A percentile compares a stretch with the other conserved stretches of the same genome.
phyloP scores from a whole-genome alignment of 2,329 filamentous ascomycete genomes.

The Talaromyces sp. region DNA sequence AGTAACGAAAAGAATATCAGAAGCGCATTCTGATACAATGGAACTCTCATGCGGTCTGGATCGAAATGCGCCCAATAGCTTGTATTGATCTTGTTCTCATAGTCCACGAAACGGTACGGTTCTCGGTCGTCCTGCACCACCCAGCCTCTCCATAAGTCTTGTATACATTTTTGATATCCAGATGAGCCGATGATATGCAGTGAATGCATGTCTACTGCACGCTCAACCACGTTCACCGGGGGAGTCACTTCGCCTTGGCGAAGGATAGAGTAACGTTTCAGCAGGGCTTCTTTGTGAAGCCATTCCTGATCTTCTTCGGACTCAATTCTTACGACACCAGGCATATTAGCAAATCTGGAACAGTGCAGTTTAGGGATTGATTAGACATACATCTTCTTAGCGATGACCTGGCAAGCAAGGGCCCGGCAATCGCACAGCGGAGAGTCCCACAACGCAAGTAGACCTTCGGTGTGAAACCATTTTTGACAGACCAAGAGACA shows the following conservation, averaged over 20 bases:
- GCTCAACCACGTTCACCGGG: constrained; percentile 85
- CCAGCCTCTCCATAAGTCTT: constrained; percentile 92
- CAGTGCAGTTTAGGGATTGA: neutral
- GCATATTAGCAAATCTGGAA: constrained; percentile 11
- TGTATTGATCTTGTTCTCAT: constrained; percentile 74
- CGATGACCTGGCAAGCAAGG: constrained; percentile 82
- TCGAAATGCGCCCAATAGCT: constrained; percentile 79
- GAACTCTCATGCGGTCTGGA: constrained; percentile 89
- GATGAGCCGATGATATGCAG: constrained; percentile 83
- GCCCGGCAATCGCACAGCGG: constrained; percentile 76
- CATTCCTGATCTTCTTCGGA: constrained; percentile 72
- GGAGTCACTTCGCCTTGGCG: constrained; percentile 66
- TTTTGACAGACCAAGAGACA: constrained; percentile 70
- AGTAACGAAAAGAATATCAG: constrained; percentile 80
- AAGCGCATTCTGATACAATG: constrained; percentile 85
- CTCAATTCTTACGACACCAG: constrained; percentile 63
- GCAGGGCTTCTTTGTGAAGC: constrained; percentile 73
- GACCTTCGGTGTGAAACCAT: constrained; percentile 76
- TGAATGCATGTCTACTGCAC: constrained; percentile 88
- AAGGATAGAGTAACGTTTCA: constrained; percentile 84
- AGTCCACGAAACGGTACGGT: constrained; percentile 83
- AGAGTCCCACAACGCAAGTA: constrained; percentile 85
- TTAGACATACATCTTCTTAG: constrained; percentile 61
- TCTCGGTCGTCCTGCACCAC: constrained; percentile 93
- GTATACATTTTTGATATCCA: constrained; percentile 93